phyloP scores from a whole-genome alignment of 2,329 filamentous ascomycete species.

The Exophiala spinifera region DNA sequence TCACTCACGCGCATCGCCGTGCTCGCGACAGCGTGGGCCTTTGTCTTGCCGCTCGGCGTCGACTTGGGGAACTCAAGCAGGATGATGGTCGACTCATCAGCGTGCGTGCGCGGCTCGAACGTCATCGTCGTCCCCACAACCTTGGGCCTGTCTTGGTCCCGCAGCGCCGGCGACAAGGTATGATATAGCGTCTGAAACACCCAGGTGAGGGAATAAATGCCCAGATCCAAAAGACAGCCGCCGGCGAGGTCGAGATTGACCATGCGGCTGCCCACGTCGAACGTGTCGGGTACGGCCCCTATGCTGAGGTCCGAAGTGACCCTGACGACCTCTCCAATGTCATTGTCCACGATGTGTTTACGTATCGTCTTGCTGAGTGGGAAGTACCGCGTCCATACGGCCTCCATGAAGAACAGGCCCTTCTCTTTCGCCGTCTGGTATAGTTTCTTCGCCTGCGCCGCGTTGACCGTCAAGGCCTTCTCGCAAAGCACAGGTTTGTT shows the following conservation, averaged over 20 bases:
- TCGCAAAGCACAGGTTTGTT: slow-evolving; percentile 89
- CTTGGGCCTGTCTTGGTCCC: slow-evolving; percentile 40
- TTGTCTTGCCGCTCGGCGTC: slow-evolving; percentile 43
- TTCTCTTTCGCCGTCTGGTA: slow-evolving; percentile 69
- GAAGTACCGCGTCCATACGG: slow-evolving; percentile 87
- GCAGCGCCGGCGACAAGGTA: slow-evolving; percentile 50
- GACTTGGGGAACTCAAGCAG: slow-evolving; percentile 28
- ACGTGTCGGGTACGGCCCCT: slow-evolving; percentile 50
- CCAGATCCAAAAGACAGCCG: slow-evolving; percentile 77
- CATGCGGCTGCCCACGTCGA: slow-evolving; percentile 58
- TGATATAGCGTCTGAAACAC: slow-evolving; percentile 62
- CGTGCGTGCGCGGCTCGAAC: slow-evolving; percentile 27
- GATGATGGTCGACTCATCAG: slow-evolving; percentile 33
- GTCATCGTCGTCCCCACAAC: slow-evolving; percentile 53
- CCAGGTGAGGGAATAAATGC: slow-evolving; percentile 87
- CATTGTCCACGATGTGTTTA: slow-evolving; percentile 54
- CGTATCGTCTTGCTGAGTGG: slow-evolving; percentile 74
- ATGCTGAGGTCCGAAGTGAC: slow-evolving; percentile 60
- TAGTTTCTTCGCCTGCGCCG: slow-evolving; percentile 69
- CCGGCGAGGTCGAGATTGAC: slow-evolving; percentile 80
- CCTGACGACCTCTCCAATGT: slow-evolving; percentile 55
- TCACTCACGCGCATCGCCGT: slow-evolving; percentile 31
- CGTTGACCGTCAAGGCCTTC: slow-evolving; percentile 85
- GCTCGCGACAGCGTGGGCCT: slow-evolving; percentile 50
- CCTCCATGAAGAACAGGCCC: slow-evolving; percentile 76